Evolutionary conservation across 2,329 filamentous ascomycete genomes (phyloP), one percentile per base, ranked within the genome.

Genomic region (Gaeumannomyces sp.): DNA sequence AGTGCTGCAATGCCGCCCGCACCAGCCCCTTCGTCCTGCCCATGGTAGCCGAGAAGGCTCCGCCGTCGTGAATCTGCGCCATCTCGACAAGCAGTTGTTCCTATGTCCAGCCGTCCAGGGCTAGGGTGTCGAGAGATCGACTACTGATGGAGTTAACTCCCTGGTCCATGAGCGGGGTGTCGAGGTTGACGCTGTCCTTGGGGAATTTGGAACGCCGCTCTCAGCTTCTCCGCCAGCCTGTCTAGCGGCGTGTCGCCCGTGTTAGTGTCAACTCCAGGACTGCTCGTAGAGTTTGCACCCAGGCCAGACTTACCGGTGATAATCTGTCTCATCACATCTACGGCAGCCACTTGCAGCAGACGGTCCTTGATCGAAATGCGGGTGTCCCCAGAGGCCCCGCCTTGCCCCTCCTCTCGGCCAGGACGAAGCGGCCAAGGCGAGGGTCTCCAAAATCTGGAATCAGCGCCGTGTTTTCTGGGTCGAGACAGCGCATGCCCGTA

Each of bases 1-100:
- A 60, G 16, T 19, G 57, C 35, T 61, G 59, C 60, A 65, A 62
- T 29, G 62, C 59, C 53, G 58, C 64, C 27, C 58, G 64, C 31
- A 59, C 57, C n/a, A 50, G 45, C 38, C 35, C 45, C 60, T 58
- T 53, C 25, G 65, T 61, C 22, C 45, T 59, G n/a, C 31, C 53
- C 28, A 63, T n/a, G 29, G 35, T 16, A 28, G 61, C 64, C 27
- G 33, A 64, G 28, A 67, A 67, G 53, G 28, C 22, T 2, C 29
- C 59, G 16, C 28, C 31, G 22, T 14, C 29, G 29, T 60, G 38
- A 38, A 60, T 14, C 28, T 60, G 59, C 6, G 59, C 28, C 28
- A 60, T 16, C 31, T 60, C 59, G 14, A 35, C 29, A 29, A 60
- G n/a, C 28, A 60, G 35, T 16, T 25, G 31, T 4, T 60, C 59